Base-by-base conservation (phyloP, 208 protist genomes). In the Trypanosoma melophagium region DNA sequence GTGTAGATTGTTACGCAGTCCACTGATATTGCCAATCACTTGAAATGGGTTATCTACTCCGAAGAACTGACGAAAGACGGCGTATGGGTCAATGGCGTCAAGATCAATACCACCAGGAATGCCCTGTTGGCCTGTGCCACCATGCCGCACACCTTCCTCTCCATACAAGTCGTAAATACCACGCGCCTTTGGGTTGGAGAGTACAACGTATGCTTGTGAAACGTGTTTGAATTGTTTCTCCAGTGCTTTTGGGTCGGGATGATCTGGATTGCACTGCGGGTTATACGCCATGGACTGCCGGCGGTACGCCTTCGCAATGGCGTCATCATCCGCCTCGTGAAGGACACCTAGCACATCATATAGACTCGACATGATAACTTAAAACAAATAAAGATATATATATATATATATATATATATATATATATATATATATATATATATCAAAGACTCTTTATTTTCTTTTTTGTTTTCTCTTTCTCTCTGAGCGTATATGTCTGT, bases 91-190 rank as follows among this genome's bases (percentile, higher is more conserved):
- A 69, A 90, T 79, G 40, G 60, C 73, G 67, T 94, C 82, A 16
- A 92, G 73, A 58, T 96, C 84, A 25, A 94, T 67, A 13, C 87
- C 90, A 21, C 87, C 87, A n/a, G 83, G 81, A 57, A 92, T 79
- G 13, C 87, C 87, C 50, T 90, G 80, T 49, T 76, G 57, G 10
- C 90, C 89, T n/a, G 92, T 91, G 25, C 85, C 92, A 59, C 92
- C 92, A 60, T 97, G 86, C 19, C 92, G 84, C 54, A 97, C 79
- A 44, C 93, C 93, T 45, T 95, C 91, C 67, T 94, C 91, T 45
- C 93, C 93, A 76, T 95, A 97, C 25, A 87, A 64, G 66, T 97
- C 93, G 67, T 96, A 97, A 54, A 95, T 84, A 16, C 80, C 87
- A n/a, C 89, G 77, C 41, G 85, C 79, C 74, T 94, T 97, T 3